A percentile compares a stretch with the other conserved stretches of the same genome.
These are phyloP conservation scores for Phylloporus sp. DNA, from an alignment of 768 basidiomycete genomes.

Conservation along the genomic window DNA sequence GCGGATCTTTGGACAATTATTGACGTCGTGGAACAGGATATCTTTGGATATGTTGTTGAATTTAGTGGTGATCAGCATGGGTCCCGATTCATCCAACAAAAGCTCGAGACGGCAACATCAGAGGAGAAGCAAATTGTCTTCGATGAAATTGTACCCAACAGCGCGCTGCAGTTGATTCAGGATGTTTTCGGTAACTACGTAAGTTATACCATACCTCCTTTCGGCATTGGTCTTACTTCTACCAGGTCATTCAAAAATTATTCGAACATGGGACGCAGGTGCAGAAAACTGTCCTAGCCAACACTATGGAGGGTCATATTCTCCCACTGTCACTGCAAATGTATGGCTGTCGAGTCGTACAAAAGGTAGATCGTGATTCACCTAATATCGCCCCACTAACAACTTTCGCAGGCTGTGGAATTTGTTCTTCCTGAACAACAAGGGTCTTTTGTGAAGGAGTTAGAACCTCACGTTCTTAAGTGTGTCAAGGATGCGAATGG, in stretches of 20 bases:
- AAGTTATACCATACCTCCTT: constrained; percentile 25
- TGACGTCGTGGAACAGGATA: constrained; percentile 53
- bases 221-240: constrained; percentile 6
- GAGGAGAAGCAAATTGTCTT: constrained; percentile 81
- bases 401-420: constrained; percentile 68
- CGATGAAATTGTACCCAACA: constrained; percentile 80
- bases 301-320: constrained; percentile 74
- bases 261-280: constrained; percentile 79
- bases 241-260: constrained; percentile 87
- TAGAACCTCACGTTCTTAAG: constrained; percentile 74
- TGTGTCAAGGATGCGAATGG: constrained; percentile 91
- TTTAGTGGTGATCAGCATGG: constrained; percentile 95
- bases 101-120: constrained; percentile 68
- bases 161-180: constrained; percentile 72
- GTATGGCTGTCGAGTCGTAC: constrained; percentile 95
- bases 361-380: constrained; percentile 58
- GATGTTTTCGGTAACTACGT: constrained; percentile 98
- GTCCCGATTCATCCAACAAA: constrained; percentile 96
- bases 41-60: constrained; percentile 81
- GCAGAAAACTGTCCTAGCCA: constrained; percentile 69
- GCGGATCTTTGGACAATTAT: neutral
- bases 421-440: constrained; percentile 77
- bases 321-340: constrained; percentile 79
- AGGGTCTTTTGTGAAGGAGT: constrained; percentile 65
- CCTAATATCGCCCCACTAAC: constrained; percentile 1